Conservation (phyloP, 73 alveolate genomes). For the Symbiodinium natans region DNA sequence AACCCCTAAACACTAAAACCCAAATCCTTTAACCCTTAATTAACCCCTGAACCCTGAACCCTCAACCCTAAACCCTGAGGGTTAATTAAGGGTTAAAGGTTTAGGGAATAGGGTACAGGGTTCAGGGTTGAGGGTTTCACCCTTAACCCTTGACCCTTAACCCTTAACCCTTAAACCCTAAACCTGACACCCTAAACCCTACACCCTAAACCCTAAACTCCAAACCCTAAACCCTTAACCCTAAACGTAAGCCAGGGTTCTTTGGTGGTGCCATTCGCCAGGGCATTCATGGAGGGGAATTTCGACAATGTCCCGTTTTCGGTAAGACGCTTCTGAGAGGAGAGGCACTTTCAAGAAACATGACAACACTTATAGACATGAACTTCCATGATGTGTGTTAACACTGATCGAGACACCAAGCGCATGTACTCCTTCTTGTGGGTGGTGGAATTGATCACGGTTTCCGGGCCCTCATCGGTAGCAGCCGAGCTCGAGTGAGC, state of each 20-base stretch:
- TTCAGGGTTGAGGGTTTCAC: too few species aligned
- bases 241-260: neutral
- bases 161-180: neutral
- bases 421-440: conserved; percentile 10
- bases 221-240: too few species aligned
- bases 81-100: too few species aligned
- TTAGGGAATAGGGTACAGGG: too few species aligned
- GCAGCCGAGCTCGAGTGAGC: too few species aligned
- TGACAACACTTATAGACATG: too few species aligned
- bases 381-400: too few species aligned
- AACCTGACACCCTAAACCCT: neutral
- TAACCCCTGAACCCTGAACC: neutral
- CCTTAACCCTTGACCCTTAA: neutral
- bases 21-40: neutral
- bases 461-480: too few species aligned
- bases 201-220: neutral
- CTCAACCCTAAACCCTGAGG: too few species aligned
- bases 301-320: too few species aligned
- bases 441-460: neutral
- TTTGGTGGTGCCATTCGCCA: neutral
- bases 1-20: neutral
- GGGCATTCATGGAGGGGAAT: neutral
- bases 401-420: neutral
- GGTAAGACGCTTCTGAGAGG: too few species aligned
- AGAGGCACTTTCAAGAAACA: too few species aligned